Evolutionary conservation across 1,139 yeast genomes (phyloP), one percentile per base, ranked within the genome.

Genomic region (Candida dubliniensis): DNA sequence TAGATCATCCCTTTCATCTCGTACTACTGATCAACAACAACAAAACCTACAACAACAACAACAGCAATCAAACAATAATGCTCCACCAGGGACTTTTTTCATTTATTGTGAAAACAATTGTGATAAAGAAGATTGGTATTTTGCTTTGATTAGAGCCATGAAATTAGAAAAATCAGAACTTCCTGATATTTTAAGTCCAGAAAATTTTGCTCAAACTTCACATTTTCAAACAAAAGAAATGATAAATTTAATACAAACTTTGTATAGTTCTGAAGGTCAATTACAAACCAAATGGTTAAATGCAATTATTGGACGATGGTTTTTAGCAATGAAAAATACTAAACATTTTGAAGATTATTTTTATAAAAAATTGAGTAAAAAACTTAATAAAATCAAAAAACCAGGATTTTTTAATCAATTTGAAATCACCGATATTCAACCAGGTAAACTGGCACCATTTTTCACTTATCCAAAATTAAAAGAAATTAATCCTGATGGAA

Each of bases 61-160:
- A 30, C 30, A 27, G 23, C 12, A 35, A 34, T 4, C 23, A 4
- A 36, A 34, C n/a, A n/a, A 31, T 15, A 32, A 10, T 8, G 82
- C 87, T 0, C 78, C 79, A 18, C 72, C 76, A 40, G 74, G 76
- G 12, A 77, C 89, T 1, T 84, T 85, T 55, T 93, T 77, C 63
- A 64, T 91, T 2, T 88, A 89, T 60, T 79, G 85, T 41, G 96
- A 88, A 56, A 75, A 80, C 40, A 87, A 89, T 51, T 76, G 76
- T 42, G 91, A 85, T 38, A 91, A 93, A 58, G 99, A 91, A 61
- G 96, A 90, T 59, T 84, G 96, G 87, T 91, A 91, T 61, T 89
- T 89, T 64, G 82, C 88, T 1, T 69, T 91, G 45, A 74, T 91
- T n/a, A 70, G 83, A 46, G 93, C 95, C 1, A 80, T 95, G 0